Base-by-base conservation (phyloP, 495 filamentous ascomycete genomes). In the Annulohypoxylon moriforme region DNA sequence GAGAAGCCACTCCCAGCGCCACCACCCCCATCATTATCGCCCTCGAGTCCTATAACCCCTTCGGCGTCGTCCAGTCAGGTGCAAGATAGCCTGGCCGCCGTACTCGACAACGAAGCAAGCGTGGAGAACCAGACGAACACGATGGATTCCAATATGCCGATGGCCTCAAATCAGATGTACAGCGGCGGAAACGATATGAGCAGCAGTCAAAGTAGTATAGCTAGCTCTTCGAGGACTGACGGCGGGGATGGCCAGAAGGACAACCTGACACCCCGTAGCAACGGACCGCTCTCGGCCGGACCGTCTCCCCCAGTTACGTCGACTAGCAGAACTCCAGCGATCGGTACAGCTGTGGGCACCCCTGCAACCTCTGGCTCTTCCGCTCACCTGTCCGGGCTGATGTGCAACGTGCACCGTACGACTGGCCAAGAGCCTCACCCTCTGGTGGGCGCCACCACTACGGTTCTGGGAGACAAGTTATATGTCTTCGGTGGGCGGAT, bases 401-500 rank as follows among this genome's bases (percentile, higher is more conserved):
- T 97, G 76, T 97, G 94, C 81, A 97, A 97, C 83, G 93, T 97
- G 13, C 92, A 96, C 65, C 81, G 86, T 49, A 98, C 96, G 14
- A 98, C 95, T 0, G 96, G 96, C 31, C 88, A 90, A 66, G 94
- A 98, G 76, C 96, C 96, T 5, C 93, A 91, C 67, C 90, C 96
- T 10, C 82, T 98, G 3, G 96, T 99, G 4, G 96, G 96, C 3
- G 95, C 96, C 2, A 97, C 96, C 0, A 98, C 96, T 0, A 98
- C 96, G 0, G 92, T 98, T 56, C 75, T 99, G 22, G 94, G 94
- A 9, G 96, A 99, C 77, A 97, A 93, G 76, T 84, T 99, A 34
- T 99, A 97, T 78, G 94, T 98, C 4, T 98, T 98, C 80, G 96
- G 96, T 13, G 96, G 96, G 16, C 89, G 95, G 53, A 88, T 94